phyloP scores from a whole-genome alignment of 1,139 yeast species.

The Yamadazyma taylorii region DNA sequence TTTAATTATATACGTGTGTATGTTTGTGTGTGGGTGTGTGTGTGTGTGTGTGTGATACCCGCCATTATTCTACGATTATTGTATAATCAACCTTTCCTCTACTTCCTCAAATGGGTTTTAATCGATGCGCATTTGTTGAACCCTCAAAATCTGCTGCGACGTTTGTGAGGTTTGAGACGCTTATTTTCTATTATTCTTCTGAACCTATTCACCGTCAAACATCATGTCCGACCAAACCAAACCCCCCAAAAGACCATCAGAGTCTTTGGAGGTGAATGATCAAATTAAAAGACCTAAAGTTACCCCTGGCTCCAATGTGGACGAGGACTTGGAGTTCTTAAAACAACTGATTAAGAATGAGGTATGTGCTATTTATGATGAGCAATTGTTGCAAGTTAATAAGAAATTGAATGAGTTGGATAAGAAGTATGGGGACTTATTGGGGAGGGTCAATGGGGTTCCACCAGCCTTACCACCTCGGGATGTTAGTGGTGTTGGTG shows the following conservation, averaged over 20 bases:
- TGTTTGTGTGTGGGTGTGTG: too few species aligned
- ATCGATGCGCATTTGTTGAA: too few species aligned
- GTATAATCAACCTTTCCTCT: too few species aligned
- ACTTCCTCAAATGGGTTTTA: too few species aligned
- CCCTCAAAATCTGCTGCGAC: too few species aligned
- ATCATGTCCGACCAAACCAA: too few species aligned
- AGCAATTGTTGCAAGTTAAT: constrained; percentile 21
- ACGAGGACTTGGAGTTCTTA: constrained; percentile 14
- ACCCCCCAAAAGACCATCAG: constrained; percentile 23
- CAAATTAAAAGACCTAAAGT: neutral
- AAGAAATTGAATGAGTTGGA: constrained; percentile 21
- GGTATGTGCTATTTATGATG: constrained; percentile 20
- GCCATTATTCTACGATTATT: too few species aligned
- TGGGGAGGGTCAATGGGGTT: neutral
- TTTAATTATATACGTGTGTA: too few species aligned
- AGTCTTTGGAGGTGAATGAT: constrained; percentile 13
- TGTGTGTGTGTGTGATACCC: too few species aligned
- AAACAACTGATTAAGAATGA: constrained; percentile 19
- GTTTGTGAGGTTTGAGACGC: too few species aligned
- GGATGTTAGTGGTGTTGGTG: neutral
- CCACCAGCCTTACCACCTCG: constrained; percentile 20
- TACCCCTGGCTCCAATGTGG: neutral
- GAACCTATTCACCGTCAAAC: too few species aligned
- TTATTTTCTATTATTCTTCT: too few species aligned
- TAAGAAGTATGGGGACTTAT: constrained; percentile 10